A percentile compares a stretch with the other conserved stretches of the same genome.
phyloP scores from a whole-genome alignment of 2,329 filamentous ascomycete genomes.

The Samsoniella hepiali region DNA sequence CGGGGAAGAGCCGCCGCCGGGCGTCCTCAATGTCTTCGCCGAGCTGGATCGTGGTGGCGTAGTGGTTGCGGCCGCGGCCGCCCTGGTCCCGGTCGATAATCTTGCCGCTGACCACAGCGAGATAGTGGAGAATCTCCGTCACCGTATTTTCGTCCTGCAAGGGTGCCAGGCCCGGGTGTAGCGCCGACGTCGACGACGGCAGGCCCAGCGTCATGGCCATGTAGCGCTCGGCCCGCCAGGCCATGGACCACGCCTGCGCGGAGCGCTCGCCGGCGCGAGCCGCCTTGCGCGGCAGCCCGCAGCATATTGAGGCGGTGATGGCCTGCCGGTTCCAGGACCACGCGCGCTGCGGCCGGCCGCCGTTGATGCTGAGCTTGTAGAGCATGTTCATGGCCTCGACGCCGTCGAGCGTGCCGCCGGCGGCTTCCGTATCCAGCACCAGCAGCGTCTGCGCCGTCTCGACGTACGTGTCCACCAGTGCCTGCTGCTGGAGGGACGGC shows the following conservation, averaged over 20 bases:
- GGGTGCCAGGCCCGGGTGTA: constrained; percentile 18
- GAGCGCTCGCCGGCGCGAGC: neutral
- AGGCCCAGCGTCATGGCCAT: constrained; percentile 52
- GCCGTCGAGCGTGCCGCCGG: constrained; percentile 47
- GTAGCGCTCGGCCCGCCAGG: constrained; percentile 46
- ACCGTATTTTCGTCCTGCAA: neutral
- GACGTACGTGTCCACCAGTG: constrained; percentile 44
- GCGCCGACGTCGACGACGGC: constrained; percentile 40
- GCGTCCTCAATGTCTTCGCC: constrained; percentile 9
- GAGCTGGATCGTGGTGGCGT: constrained; percentile 8
- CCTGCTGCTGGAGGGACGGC: constrained; percentile 36
- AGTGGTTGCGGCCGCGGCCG: neutral
- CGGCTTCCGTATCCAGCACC: constrained; percentile 44
- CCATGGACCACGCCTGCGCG: constrained; percentile 35
- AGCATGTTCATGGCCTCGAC: constrained; percentile 51
- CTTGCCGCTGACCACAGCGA: constrained; percentile 1
- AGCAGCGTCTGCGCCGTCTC: constrained; percentile 44
- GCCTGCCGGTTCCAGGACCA: constrained; percentile 52
- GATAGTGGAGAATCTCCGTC: neutral
- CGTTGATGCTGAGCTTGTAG: constrained; percentile 51
- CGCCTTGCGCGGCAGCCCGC: neutral
- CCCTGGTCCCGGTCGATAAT: constrained; percentile 17
- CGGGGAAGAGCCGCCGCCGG: constrained; percentile 1
- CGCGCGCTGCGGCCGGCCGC: constrained; percentile 51
- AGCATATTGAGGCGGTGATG: constrained; percentile 41